A percentile compares a stretch with the other conserved stretches of the same genome.
These are phyloP conservation scores for Cladosporium phlei DNA, from an alignment of 2,329 filamentous ascomycete genomes.

Conservation along the genomic window DNA sequence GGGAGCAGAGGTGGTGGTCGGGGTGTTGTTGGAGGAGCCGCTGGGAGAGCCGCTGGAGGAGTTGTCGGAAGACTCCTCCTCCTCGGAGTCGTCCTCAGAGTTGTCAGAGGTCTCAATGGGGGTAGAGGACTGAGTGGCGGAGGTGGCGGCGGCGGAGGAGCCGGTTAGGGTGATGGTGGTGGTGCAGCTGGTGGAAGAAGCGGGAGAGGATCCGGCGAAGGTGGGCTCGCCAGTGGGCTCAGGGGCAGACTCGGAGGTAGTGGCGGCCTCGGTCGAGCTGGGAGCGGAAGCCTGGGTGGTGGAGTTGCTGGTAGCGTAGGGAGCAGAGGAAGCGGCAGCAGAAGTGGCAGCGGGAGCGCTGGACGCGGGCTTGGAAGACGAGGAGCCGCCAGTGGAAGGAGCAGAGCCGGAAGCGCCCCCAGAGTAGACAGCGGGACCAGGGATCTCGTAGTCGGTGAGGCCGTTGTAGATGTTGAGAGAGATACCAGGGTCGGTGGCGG, in stretches of 20 bases:
- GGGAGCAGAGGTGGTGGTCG: slow-evolving; percentile 15
- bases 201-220: not conserved
- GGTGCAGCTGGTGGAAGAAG: slow-evolving; percentile 8
- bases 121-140: slow-evolving; percentile 20
- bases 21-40: slow-evolving; percentile 3
- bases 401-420: slow-evolving; percentile 2
- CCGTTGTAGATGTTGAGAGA: slow-evolving; percentile 53
- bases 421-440: slow-evolving; percentile 39
- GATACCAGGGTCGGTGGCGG: slow-evolving; percentile 52
- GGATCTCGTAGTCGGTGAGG: slow-evolving; percentile 43
- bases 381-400: slow-evolving; percentile 11
- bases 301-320: not conserved
- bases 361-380: slow-evolving; percentile 10
- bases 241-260: slow-evolving; percentile 7
- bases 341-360: slow-evolving; percentile 11
- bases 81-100: not conserved
- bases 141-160: slow-evolving; percentile 21
- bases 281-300: not conserved
- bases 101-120: slow-evolving; percentile 4
- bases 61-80: slow-evolving; percentile 12
- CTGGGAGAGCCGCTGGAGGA: not conserved
- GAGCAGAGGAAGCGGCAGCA: slow-evolving; percentile 4
- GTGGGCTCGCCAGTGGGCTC: slow-evolving; percentile 6
- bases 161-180: slow-evolving; percentile 15
- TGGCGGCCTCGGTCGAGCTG: too few relatives aligned